Evolutionary conservation across 1,284 basidiomycete species (phyloP).

Genomic region (Boletellus sp.): DNA sequence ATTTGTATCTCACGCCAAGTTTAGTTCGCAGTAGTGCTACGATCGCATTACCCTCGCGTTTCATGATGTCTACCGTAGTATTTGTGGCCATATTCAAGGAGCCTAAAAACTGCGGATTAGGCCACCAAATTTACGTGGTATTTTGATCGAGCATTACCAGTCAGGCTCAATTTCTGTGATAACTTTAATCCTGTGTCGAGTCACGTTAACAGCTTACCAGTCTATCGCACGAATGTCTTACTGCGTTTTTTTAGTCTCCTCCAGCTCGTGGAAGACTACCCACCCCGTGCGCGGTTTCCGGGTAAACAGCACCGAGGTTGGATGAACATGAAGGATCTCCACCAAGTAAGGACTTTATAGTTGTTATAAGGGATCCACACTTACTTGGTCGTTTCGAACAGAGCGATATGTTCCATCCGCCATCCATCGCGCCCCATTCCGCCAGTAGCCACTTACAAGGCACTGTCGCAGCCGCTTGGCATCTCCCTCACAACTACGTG

Average conservation of each 20-base stretch:
- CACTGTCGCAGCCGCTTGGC: slow-evolving; percentile 76
- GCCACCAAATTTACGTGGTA: background rate
- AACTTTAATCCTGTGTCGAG: slow-evolving; percentile 44
- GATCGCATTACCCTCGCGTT: slow-evolving; percentile 2
- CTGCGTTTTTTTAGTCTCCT: slow-evolving; percentile 92
- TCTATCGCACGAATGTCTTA: slow-evolving; percentile 36
- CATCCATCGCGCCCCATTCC: slow-evolving; percentile 86
- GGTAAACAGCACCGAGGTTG: slow-evolving; percentile 92
- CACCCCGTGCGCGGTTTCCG: slow-evolving; percentile 86
- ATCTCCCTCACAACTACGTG: slow-evolving; percentile 84
- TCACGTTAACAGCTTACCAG: slow-evolving; percentile 7
- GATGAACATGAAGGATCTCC: slow-evolving; percentile 86
- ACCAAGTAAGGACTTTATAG: slow-evolving; percentile 3
- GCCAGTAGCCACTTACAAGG: slow-evolving; percentile 90
- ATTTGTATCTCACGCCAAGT: slow-evolving; percentile 19
- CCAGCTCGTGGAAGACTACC: slow-evolving; percentile 94
- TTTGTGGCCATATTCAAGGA: slow-evolving; percentile 49
- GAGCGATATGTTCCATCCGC: slow-evolving; percentile 88
- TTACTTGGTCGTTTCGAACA: slow-evolving; percentile 76
- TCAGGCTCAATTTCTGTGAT: slow-evolving; percentile 60
- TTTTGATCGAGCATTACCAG: slow-evolving; percentile 37
- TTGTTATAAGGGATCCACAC: slow-evolving; percentile 23
- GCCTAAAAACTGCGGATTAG: slow-evolving; percentile 30
- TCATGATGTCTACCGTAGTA: slow-evolving; percentile 38
- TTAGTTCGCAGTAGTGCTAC: background rate